phyloP scores from a whole-genome alignment of 228 moss, liverwort and hornwort genomes.

The Sphagnum fallax region DNA sequence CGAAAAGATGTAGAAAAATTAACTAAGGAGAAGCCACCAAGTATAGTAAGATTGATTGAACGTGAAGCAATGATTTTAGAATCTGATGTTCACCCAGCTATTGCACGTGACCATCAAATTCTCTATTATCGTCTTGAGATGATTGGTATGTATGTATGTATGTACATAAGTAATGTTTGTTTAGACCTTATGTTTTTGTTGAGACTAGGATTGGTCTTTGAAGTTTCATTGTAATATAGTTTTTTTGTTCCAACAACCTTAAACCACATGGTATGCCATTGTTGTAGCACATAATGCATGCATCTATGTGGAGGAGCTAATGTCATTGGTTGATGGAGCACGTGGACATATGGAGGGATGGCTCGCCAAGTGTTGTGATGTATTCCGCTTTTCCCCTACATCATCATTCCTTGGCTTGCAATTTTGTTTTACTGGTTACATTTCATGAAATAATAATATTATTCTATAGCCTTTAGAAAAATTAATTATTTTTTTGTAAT shows the following conservation, averaged over 20 bases:
- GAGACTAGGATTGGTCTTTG: neutral
- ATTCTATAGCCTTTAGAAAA: neutral
- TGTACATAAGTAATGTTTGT: neutral
- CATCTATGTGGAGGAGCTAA: slow-evolving; percentile 60
- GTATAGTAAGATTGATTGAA: slow-evolving; percentile 22
- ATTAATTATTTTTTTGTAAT: neutral
- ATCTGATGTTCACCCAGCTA: slow-evolving; percentile 8
- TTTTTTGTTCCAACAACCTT: slow-evolving; percentile 3
- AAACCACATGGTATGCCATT: neutral
- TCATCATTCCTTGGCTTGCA: neutral
- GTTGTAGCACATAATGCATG: slow-evolving; percentile 69
- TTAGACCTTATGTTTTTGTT: neutral
- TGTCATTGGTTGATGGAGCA: slow-evolving; percentile 57
- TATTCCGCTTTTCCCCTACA: slow-evolving; percentile 15
- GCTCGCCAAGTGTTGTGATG: slow-evolving; percentile 32
- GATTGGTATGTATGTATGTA: slow-evolving; percentile 39
- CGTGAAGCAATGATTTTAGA: slow-evolving; percentile 28
- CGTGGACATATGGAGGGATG: slow-evolving; percentile 31
- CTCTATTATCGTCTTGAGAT: slow-evolving; percentile 60
- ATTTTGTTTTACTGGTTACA: neutral
- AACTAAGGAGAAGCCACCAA: neutral
- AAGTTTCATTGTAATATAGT: neutral
- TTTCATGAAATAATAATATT: neutral
- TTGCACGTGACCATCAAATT: slow-evolving; percentile 81
- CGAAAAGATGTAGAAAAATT: neutral